Conservation (phyloP, 176 grass and related monocot genomes). For the Alloteropsis semialata region DNA sequence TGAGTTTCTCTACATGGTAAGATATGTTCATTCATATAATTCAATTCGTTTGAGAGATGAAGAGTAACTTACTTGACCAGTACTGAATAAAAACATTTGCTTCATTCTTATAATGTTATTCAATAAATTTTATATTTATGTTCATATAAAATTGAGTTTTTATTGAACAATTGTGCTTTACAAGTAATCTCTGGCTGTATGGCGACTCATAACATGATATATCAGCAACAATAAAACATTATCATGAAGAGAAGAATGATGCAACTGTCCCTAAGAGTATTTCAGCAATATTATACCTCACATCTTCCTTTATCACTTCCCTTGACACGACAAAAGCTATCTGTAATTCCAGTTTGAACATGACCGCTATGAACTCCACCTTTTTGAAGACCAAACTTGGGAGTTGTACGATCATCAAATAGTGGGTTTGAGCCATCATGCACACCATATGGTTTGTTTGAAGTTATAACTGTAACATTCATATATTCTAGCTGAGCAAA, state of each 20-base stretch:
- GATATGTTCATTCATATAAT: neutral
- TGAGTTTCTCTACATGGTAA: neutral
- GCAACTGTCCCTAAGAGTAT: neutral
- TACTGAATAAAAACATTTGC: neutral
- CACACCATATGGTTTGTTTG: slow-evolving; percentile 61
- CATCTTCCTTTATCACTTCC: slow-evolving; percentile 63
- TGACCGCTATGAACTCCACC: slow-evolving; percentile 77
- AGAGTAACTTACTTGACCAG: neutral
- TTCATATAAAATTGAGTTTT: neutral
- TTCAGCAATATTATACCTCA: slow-evolving; percentile 48
- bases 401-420: slow-evolving; percentile 43
- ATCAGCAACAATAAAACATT: neutral
- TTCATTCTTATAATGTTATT: neutral
- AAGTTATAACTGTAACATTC: slow-evolving; percentile 78
- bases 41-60: neutral
- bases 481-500: slow-evolving; percentile 70
- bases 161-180: neutral
- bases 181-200: neutral
- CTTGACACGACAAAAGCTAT: slow-evolving; percentile 61
- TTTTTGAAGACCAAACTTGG: slow-evolving; percentile 59
- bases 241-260: neutral
- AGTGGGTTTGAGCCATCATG: slow-evolving; percentile 75
- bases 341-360: slow-evolving; percentile 68
- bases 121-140: neutral
- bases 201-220: neutral